phyloP scores from a whole-genome alignment of 192 early-diverging fungal species.

The Coemansia sp. region DNA sequence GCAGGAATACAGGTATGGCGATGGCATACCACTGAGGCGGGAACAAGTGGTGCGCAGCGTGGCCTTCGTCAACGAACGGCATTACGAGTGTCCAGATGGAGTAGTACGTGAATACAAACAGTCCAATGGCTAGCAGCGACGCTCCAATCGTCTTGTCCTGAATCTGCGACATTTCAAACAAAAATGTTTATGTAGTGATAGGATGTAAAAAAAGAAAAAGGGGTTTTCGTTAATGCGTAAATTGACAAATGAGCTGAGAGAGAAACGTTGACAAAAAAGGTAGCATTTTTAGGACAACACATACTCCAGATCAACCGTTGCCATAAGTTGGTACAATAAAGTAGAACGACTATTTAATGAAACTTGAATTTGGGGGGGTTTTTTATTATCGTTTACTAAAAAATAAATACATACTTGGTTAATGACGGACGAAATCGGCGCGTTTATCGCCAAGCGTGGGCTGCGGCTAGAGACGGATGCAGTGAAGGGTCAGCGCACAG shows the following conservation, averaged over 20 bases:
- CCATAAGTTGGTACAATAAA: background rate
- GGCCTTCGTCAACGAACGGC: conserved; percentile 80
- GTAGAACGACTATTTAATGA: background rate
- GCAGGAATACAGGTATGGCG: conserved; percentile 77
- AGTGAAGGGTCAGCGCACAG: conserved; percentile 23
- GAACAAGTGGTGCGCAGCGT: conserved; percentile 77
- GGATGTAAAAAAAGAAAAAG: background rate
- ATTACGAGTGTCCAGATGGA: conserved; percentile 88
- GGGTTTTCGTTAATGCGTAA: background rate
- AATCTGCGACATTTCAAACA: conserved; percentile 43
- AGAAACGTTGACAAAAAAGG: background rate
- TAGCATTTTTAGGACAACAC: background rate
- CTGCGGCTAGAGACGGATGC: conserved; percentile 24
- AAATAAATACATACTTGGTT: background rate
- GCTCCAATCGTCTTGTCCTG: conserved; percentile 83
- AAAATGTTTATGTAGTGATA: background rate
- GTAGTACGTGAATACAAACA: conserved; percentile 85
- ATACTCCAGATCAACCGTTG: background rate
- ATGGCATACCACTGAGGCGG: conserved; percentile 86
- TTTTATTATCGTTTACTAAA: background rate
- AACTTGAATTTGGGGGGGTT: background rate
- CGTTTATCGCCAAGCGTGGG: conserved; percentile 12
- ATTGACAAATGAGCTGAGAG: background rate
- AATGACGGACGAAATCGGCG: conserved; percentile 12
- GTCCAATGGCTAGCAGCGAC: conserved; percentile 66